Conservation (phyloP, 2,329 filamentous ascomycete species). For the Pestalotiopsis sp. region DNA sequence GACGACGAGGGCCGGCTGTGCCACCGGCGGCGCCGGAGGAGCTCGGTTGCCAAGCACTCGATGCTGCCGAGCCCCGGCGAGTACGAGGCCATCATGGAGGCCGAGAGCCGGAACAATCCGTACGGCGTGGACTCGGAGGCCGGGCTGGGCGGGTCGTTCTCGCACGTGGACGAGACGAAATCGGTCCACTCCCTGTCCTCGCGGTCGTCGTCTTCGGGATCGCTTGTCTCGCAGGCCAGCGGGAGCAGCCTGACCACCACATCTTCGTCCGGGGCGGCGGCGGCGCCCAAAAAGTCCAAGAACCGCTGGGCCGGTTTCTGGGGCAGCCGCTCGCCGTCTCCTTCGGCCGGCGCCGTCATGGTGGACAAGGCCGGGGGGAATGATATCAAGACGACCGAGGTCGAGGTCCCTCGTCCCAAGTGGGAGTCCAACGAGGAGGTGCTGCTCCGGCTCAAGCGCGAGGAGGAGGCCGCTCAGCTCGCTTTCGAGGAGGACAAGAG, state of each 20-base stretch:
- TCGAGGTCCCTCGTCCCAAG: not conserved
- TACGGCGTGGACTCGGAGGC: not conserved
- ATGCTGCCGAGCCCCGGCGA: conserved; percentile 7
- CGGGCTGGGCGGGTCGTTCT: not conserved
- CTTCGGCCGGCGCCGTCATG: not conserved
- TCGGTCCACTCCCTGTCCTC: not conserved
- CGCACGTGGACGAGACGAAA: not conserved
- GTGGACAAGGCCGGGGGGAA: not conserved
- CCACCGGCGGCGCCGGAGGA: not conserved
- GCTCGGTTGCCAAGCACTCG: not conserved
- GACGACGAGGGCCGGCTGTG: not conserved
- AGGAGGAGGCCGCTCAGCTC: not conserved
- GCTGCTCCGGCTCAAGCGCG: not conserved
- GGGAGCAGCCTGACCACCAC: not conserved
- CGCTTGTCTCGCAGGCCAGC: not conserved
- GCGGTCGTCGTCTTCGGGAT: not conserved
- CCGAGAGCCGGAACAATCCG: not conserved
- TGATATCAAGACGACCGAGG: not conserved
- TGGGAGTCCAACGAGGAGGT: not conserved
- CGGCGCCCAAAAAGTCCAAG: not conserved
- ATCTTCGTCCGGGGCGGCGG: not conserved
- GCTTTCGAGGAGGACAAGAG: not conserved
- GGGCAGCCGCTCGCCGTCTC: not conserved
- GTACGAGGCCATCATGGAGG: not conserved
- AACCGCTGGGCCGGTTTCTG: conserved; percentile 1